Evolutionary conservation across 495 filamentous ascomycete species (phyloP).

Genomic region (Penicillium waksmanii): DNA sequence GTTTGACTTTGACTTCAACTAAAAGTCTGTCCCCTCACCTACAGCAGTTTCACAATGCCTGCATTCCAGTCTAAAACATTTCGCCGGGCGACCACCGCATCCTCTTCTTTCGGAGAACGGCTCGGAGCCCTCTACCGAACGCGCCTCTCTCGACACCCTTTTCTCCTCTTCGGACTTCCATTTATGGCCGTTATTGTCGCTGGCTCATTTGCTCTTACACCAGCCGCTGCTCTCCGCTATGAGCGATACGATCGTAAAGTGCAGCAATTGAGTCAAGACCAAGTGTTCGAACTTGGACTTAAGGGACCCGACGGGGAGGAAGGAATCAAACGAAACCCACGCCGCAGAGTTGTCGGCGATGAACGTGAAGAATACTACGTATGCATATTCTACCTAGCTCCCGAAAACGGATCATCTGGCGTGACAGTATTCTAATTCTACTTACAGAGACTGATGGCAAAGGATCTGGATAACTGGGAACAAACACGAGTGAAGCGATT

Average conservation of each 20-base stretch:
- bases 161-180: slow-evolving; percentile 93
- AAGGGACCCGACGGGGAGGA: slow-evolving; percentile 49
- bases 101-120: slow-evolving; percentile 59
- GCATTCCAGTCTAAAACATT: slow-evolving; percentile 76
- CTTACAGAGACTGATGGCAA: slow-evolving; percentile 77
- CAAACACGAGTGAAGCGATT: slow-evolving; percentile 89
- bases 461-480: slow-evolving; percentile 96
- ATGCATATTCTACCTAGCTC: slow-evolving; percentile 31
- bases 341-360: slow-evolving; percentile 53
- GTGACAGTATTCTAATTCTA: neutral
- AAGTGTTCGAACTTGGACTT: slow-evolving; percentile 74
- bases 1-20: neutral
- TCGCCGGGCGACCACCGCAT: slow-evolving; percentile 49
- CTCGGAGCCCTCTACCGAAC: slow-evolving; percentile 77
- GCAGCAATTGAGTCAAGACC: slow-evolving; percentile 77
- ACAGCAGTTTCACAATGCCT: slow-evolving; percentile 56
- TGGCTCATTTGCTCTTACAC: slow-evolving; percentile 91
- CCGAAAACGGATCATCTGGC: neutral
- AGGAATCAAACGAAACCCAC: slow-evolving; percentile 51
- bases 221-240: slow-evolving; percentile 89
- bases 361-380: slow-evolving; percentile 94
- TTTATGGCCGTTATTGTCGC: slow-evolving; percentile 93
- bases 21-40: neutral
- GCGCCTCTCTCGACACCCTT: slow-evolving; percentile 72
- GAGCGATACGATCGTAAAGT: slow-evolving; percentile 89